These are phyloP conservation scores for Amylostereum areolatum DNA, from an alignment of 1,284 basidiomycete genomes.

Conservation along the genomic window DNA sequence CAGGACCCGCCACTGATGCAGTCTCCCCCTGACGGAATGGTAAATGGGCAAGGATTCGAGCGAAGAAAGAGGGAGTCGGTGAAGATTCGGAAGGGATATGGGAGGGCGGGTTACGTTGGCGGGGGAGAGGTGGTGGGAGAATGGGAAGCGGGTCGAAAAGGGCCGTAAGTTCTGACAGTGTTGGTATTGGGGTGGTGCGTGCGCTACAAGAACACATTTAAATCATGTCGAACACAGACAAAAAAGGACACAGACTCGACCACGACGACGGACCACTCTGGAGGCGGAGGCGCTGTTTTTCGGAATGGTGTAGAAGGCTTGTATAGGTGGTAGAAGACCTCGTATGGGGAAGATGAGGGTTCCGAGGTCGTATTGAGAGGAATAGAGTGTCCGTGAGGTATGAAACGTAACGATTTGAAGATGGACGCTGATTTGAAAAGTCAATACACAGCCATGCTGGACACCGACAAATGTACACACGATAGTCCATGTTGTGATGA, in stretches of 20 bases:
- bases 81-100: constrained; percentile 7
- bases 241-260: constrained; percentile 57
- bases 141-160: constrained; percentile 61
- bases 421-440: constrained; percentile 43
- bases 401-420: constrained; percentile 71
- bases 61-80: constrained; percentile 12
- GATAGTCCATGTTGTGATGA: constrained; percentile 38
- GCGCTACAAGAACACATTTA: constrained; percentile 38
- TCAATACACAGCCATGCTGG: neutral
- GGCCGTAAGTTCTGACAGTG: constrained; percentile 58
- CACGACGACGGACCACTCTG: constrained; percentile 86
- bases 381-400: constrained; percentile 57
- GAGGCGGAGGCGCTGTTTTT: constrained; percentile 71
- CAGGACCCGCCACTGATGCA: constrained; percentile 10
- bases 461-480: constrained; percentile 25
- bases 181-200: constrained; percentile 66
- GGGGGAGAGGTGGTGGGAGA: constrained; percentile 46
- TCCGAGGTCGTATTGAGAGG: constrained; percentile 22
- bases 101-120: constrained; percentile 27
- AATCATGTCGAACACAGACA: neutral
- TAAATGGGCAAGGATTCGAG: constrained; percentile 27
- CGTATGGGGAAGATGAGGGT: constrained; percentile 53
- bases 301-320: constrained; percentile 85
- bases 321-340: constrained; percentile 88
- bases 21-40: constrained; percentile 20